Conservation (phyloP, 768 basidiomycete species). For the Kwoniella bestiolae region DNA sequence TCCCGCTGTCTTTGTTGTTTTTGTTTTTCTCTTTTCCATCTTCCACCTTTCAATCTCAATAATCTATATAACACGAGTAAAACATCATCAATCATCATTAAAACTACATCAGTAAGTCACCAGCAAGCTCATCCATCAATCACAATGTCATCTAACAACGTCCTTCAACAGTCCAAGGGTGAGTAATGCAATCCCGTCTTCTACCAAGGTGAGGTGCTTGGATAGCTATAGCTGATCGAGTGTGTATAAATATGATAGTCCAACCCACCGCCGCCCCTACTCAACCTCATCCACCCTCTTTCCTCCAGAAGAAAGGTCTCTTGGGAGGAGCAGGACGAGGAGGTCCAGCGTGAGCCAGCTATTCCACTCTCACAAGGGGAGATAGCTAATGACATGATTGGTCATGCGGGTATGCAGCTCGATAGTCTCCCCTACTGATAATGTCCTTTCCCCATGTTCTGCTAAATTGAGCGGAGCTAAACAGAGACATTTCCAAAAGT, state of each 20-base stretch:
- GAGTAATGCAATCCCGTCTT: too few species aligned
- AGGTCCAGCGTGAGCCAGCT: slow-evolving; percentile 31
- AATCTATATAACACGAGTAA: not conserved
- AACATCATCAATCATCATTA: not conserved
- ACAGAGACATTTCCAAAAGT: slow-evolving; percentile 58
- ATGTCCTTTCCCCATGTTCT: slow-evolving; percentile 57
- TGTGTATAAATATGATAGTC: not conserved
- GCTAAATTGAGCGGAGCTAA: slow-evolving; percentile 57
- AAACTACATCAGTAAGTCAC: slow-evolving; percentile 8
- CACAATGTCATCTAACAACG: slow-evolving; percentile 21
- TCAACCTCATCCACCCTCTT: slow-evolving; percentile 30
- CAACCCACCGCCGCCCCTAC: slow-evolving; percentile 22
- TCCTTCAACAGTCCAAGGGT: slow-evolving; percentile 27
- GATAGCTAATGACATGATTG: not conserved
- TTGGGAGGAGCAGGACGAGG: slow-evolving; percentile 37
- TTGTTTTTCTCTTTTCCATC: not conserved
- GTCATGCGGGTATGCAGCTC: too few species aligned
- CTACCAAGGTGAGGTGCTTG: too few species aligned
- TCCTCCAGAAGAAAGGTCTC: slow-evolving; percentile 49
- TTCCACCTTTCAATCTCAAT: not conserved
- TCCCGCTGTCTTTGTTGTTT: not conserved
- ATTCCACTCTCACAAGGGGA: not conserved
- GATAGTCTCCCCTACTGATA: slow-evolving; percentile 58
- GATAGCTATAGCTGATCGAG: too few species aligned
- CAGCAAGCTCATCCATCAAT: not conserved